phyloP scores from a whole-genome alignment of 2,329 filamentous ascomycete species.

The Aureobasidium sp. region DNA sequence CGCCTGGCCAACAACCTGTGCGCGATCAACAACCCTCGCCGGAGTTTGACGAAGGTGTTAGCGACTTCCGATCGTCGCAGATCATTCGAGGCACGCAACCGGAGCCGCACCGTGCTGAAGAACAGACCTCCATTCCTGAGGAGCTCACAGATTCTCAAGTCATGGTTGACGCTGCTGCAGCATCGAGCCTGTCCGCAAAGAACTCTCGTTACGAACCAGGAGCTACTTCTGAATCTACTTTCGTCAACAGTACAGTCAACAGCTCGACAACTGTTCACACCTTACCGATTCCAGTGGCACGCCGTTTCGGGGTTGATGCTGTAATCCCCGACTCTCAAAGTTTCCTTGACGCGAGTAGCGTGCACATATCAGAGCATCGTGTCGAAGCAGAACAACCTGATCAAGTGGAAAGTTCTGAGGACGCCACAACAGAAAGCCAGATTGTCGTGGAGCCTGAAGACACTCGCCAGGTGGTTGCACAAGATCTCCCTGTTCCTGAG shows the following conservation, averaged over 20 bases:
- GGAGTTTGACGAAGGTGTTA: slow-evolving; percentile 1
- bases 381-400: not conserved
- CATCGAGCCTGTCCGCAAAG: slow-evolving; percentile 14
- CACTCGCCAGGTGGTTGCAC: not conserved
- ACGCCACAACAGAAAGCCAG: slow-evolving; percentile 6
- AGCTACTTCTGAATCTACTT: slow-evolving; percentile 8
- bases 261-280: slow-evolving; percentile 10
- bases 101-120: not conserved
- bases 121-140: not conserved
- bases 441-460: not conserved
- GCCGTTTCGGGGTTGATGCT: slow-evolving; percentile 13
- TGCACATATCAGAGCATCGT: not conserved
- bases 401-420: not conserved
- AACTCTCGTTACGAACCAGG: slow-evolving; percentile 16
- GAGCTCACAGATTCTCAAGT: not conserved
- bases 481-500: not conserved
- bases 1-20: not conserved
- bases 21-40: not conserved
- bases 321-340: slow-evolving; percentile 22
- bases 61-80: slow-evolving; percentile 15
- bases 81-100: slow-evolving; percentile 14
- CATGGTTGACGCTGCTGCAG: slow-evolving; percentile 15
- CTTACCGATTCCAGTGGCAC: not conserved
- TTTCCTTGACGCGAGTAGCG: slow-evolving; percentile 1
- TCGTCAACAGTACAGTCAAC: not conserved